A percentile compares a stretch with the other conserved stretches of the same genome.
Conservation (phyloP, 2,329 filamentous ascomycete species). For the Apiospora malaysiana region DNA sequence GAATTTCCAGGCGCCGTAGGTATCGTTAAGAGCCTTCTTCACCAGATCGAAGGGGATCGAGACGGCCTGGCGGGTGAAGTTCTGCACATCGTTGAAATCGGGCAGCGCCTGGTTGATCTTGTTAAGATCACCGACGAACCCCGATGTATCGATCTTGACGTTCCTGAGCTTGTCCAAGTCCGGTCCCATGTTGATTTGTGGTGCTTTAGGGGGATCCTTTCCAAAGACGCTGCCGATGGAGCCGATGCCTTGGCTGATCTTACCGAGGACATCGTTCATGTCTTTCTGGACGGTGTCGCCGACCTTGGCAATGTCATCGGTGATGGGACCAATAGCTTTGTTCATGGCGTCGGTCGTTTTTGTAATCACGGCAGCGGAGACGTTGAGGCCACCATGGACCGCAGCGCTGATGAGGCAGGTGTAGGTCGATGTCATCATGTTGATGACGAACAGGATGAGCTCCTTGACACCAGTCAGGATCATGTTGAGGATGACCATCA, state of each 20-base stretch:
- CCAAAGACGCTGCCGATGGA: slow-evolving; percentile 31
- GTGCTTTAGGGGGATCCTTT: slow-evolving; percentile 27
- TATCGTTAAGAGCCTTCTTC: slow-evolving; percentile 73
- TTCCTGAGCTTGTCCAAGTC: slow-evolving; percentile 70
- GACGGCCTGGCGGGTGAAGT: slow-evolving; percentile 78
- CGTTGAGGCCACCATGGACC: slow-evolving; percentile 78
- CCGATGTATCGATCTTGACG: slow-evolving; percentile 70
- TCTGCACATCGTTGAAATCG: slow-evolving; percentile 81
- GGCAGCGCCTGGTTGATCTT: slow-evolving; percentile 81
- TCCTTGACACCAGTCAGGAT: slow-evolving; percentile 83
- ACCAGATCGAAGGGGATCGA: slow-evolving; percentile 82
- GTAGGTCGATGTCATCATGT: slow-evolving; percentile 89
- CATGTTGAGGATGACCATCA: slow-evolving; percentile 80
- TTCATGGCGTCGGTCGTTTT: slow-evolving; percentile 55
- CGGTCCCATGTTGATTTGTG: slow-evolving; percentile 62
- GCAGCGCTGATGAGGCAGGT: slow-evolving; percentile 87
- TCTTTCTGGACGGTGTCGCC: slow-evolving; percentile 61
- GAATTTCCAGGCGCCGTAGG: slow-evolving; percentile 77
- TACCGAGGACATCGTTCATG: slow-evolving; percentile 54
- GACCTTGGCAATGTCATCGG: slow-evolving; percentile 52
- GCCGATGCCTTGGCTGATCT: slow-evolving; percentile 54
- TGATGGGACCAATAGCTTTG: slow-evolving; percentile 50
- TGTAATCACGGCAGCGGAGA: slow-evolving; percentile 54
- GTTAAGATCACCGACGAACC: slow-evolving; percentile 71
- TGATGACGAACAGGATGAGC: slow-evolving; percentile 90